These are phyloP conservation scores for Xanthoconium purpureum DNA, from an alignment of 768 basidiomycete species.

Conservation along the genomic window DNA sequence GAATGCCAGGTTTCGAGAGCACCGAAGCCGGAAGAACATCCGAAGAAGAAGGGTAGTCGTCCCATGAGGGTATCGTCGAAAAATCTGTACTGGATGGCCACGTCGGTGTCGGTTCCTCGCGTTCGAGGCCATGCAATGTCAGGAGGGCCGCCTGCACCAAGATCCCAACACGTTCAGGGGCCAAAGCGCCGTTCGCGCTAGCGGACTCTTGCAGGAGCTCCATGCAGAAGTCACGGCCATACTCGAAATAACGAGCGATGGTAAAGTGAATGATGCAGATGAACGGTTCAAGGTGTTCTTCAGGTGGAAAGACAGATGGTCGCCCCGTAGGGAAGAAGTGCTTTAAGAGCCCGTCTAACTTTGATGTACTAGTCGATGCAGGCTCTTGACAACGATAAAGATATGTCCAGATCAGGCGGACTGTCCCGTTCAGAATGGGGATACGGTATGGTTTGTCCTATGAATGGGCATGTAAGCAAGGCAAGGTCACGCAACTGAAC, in stretches of 20 bases:
- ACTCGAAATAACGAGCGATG: conserved; percentile 79
- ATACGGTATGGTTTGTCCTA: conserved; percentile 77
- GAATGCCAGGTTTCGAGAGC: conserved; percentile 61
- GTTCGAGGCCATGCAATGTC: conserved; percentile 69
- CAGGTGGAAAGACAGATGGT: conserved; percentile 55
- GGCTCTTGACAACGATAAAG: conserved; percentile 91
- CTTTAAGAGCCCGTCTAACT: conserved; percentile 70
- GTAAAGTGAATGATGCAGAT: conserved; percentile 79
- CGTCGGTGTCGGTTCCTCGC: conserved; percentile 61
- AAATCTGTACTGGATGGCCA: conserved; percentile 84
- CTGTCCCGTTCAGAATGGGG: conserved; percentile 73
- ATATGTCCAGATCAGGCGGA: conserved; percentile 90
- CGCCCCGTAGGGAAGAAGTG: conserved; percentile 77
- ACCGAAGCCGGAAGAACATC: conserved; percentile 55
- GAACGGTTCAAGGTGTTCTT: conserved; percentile 76
- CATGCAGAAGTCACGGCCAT: conserved; percentile 76
- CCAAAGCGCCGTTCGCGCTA: conserved; percentile 44
- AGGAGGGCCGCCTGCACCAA: conserved; percentile 75
- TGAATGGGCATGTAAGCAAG: not conserved
- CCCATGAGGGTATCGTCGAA: conserved; percentile 43
- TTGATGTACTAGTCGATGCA: conserved; percentile 72
- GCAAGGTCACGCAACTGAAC: not conserved
- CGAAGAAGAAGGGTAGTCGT: conserved; percentile 71
- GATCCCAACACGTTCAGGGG: conserved; percentile 72
- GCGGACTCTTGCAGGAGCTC: conserved; percentile 74